These are phyloP conservation scores for Ophiostoma sp. DNA, from an alignment of 2,329 filamentous ascomycete genomes.

Conservation along the genomic window DNA sequence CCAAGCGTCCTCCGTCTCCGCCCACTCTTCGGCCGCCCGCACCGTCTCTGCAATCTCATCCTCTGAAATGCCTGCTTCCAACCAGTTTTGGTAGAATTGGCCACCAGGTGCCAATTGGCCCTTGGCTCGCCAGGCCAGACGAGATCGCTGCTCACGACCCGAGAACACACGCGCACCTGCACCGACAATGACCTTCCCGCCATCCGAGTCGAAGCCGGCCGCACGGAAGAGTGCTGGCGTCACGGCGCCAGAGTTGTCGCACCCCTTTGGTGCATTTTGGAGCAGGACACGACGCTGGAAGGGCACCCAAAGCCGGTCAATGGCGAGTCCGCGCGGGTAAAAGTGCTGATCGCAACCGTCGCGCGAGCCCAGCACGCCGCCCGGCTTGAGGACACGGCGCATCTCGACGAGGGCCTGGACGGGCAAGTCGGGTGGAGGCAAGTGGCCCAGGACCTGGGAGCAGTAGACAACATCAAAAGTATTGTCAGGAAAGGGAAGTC, in stretches of 20 bases:
- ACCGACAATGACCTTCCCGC: slow-evolving; percentile 36
- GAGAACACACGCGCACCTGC: slow-evolving; percentile 36
- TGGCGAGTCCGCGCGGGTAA: slow-evolving; percentile 34
- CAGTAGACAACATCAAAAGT: slow-evolving; percentile 47
- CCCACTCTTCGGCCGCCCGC: slow-evolving; percentile 38
- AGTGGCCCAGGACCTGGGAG: slow-evolving; percentile 47
- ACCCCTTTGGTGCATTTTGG: slow-evolving; percentile 23
- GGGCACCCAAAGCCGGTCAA: slow-evolving; percentile 35
- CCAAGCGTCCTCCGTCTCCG: slow-evolving; percentile 42
- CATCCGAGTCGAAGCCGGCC: slow-evolving; percentile 36
- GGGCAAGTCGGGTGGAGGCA: slow-evolving; percentile 37
- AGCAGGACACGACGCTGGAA: slow-evolving; percentile 32
- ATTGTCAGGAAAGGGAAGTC: slow-evolving; percentile 43
- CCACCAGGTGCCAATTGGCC: slow-evolving; percentile 37
- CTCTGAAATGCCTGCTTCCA: slow-evolving; percentile 39
- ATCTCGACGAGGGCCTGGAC: slow-evolving; percentile 43
- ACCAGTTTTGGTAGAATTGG: slow-evolving; percentile 40
- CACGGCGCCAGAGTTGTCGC: slow-evolving; percentile 26
- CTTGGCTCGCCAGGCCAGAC: slow-evolving; percentile 33
- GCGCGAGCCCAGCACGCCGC: slow-evolving; percentile 43
- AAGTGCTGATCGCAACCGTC: slow-evolving; percentile 37
- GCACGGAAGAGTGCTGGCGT: slow-evolving; percentile 39
- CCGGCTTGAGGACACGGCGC: slow-evolving; percentile 45
- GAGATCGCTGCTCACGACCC: slow-evolving; percentile 34
- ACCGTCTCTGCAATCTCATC: slow-evolving; percentile 40